Conservation (phyloP, 441 rosid genomes). For the Eutrema salsugineum region DNA sequence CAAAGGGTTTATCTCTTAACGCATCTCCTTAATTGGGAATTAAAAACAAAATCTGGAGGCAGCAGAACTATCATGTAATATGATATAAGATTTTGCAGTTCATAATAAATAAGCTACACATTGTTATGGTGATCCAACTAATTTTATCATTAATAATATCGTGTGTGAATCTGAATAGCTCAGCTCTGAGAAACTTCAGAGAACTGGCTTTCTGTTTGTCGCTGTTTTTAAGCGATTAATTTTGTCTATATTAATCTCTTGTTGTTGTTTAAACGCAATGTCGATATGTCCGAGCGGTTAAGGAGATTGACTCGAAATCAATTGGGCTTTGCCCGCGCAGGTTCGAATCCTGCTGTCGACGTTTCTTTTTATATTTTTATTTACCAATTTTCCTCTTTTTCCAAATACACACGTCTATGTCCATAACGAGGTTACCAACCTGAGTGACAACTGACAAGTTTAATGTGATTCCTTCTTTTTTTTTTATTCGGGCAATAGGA, state of each 20-base stretch:
- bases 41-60: conserved; percentile 3
- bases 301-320: conserved; percentile 95
- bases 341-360: conserved; percentile 67
- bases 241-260: background rate
- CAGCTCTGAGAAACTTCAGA: background rate
- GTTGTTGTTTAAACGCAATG: background rate
- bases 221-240: background rate
- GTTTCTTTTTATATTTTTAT: background rate
- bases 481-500: background rate
- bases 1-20: conserved; percentile 53
- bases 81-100: background rate
- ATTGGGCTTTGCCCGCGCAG: conserved; percentile 64
- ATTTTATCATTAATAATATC: background rate
- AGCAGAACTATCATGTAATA: conserved; percentile 7
- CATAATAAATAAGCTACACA: background rate
- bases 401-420: background rate
- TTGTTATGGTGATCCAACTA: background rate
- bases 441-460: too few relatives aligned
- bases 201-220: background rate
- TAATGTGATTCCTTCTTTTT: too few relatives aligned
- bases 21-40: background rate
- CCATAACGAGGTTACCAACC: too few relatives aligned
- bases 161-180: background rate
- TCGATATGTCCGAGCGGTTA: conserved; percentile 95
- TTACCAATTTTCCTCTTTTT: background rate